A percentile compares a stretch with the other conserved stretches of the same genome.
phyloP scores from a whole-genome alignment of 2,329 filamentous ascomycete species.

The Mycocentrospora acerina region DNA sequence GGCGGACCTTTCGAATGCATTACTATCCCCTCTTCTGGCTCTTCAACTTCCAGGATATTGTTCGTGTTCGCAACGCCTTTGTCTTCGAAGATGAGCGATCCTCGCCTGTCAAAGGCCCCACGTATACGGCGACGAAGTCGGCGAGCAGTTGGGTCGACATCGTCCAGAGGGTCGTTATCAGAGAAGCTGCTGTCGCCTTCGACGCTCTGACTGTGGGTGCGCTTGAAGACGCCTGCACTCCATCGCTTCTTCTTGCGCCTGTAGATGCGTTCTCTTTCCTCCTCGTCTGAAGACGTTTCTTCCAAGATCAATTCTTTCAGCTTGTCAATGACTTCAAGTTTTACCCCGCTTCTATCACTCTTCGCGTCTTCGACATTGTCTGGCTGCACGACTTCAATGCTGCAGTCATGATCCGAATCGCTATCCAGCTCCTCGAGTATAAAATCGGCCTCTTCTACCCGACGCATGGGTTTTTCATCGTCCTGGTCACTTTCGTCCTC shows the following conservation, averaged over 20 bases:
- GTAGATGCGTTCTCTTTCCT: constrained; percentile 32
- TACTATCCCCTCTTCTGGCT: constrained; percentile 36
- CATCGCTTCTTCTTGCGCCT: constrained; percentile 44
- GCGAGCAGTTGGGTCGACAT: constrained; percentile 41
- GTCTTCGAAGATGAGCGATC: constrained; percentile 43
- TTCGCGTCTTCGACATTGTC: constrained; percentile 48
- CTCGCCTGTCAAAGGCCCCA: constrained; percentile 37
- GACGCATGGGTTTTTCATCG: constrained; percentile 23
- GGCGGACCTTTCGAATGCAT: constrained; percentile 36
- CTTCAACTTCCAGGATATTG: constrained; percentile 41
- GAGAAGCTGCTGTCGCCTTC: constrained; percentile 48
- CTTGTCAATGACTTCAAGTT: constrained; percentile 34
- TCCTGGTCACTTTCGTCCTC: constrained; percentile 33
- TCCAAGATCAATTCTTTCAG: constrained; percentile 40
- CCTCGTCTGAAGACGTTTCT: constrained; percentile 36
- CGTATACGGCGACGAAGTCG: constrained; percentile 47
- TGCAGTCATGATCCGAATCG: constrained; percentile 42
- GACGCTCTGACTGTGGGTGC: constrained; percentile 49
- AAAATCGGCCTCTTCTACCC: constrained; percentile 38
- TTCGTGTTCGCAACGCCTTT: constrained; percentile 39
- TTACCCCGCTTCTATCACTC: constrained; percentile 34
- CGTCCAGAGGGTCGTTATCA: constrained; percentile 45
- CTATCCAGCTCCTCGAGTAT: constrained; percentile 47
- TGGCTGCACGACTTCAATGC: constrained; percentile 48
- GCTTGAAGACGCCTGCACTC: constrained; percentile 48